Evolutionary conservation across 192 early-diverging fungal genomes (phyloP), one percentile per base, ranked within the genome.

Genomic region (Gamsiella multidivaricata): DNA sequence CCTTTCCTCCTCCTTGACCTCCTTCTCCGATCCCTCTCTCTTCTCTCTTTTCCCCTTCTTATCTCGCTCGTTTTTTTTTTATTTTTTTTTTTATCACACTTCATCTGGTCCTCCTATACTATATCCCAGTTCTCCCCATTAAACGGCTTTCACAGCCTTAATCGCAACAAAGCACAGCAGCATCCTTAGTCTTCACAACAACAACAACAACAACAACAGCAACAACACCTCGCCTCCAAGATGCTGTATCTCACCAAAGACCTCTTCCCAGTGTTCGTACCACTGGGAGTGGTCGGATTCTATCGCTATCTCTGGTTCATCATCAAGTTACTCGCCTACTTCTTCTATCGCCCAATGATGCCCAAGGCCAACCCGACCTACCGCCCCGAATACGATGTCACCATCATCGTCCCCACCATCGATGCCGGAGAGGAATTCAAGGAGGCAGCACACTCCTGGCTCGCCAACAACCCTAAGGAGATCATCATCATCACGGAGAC

Each of bases 361-460:
- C 91, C 91, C 15, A 82, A 83, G 34, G 53, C 70, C 11, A 80
- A 85, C 32, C 90, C 91, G 17, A 86, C 85, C 34, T 90, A 88
- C 80, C 61, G 51, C 18, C 22, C 88, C 6, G 79, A 80, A 45
- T 80, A 85, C 53, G 90, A 92, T 53, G 91, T 91, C 12, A 92
- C 89, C 28, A 90, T 92, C 70, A 65, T 91, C 45, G 90, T 92
- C 1, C 88, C 90, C n/a, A 92, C 91, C 29, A 92, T 92, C 65
- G 91, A 92, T 78, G 89, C 89, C 10, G 91, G 91, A 54, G 89
- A 89, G 33, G 90, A 91, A 57, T 89, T 91, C 72, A 89, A 91
- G 63, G 73, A 87, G 33, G 91, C 91, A 15, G 82, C 90, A 18
- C 79, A 76, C 32, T 86, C 85, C 18, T 92, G 91, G 91, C 72